Percentiles rank a stretch among this genome's conserved stretches.
phyloP scores from a whole-genome alignment of 805 yeast species.

The Helenozyma rhizophorensis region DNA sequence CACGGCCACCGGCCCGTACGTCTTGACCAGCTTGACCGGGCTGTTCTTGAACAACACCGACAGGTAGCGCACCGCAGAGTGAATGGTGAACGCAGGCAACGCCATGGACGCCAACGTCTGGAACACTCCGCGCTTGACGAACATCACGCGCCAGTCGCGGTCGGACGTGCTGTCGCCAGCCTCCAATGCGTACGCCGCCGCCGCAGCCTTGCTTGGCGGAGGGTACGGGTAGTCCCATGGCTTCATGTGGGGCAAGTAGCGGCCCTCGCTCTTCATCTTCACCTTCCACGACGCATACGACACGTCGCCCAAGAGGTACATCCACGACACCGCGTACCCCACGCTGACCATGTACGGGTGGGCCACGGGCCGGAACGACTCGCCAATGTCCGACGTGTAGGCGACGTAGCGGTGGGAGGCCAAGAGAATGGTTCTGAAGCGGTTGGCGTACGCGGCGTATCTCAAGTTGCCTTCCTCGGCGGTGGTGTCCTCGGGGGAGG shows the following conservation, averaged over 20 bases:
- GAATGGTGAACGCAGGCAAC: constrained; percentile 82
- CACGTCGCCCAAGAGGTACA: constrained; percentile 71
- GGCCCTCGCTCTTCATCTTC: constrained; percentile 60
- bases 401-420: constrained; percentile 83
- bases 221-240: constrained; percentile 63
- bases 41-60: constrained; percentile 57
- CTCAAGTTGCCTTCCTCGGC: constrained; percentile 38
- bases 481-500: constrained; percentile 13
- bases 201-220: constrained; percentile 33
- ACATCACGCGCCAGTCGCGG: constrained; percentile 64
- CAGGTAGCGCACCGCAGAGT: constrained; percentile 67
- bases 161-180: constrained; percentile 30
- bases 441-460: constrained; percentile 79
- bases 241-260: constrained; percentile 52
- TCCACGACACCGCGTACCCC: constrained; percentile 75
- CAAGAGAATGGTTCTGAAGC: constrained; percentile 62
- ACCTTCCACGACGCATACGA: constrained; percentile 70
- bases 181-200: constrained; percentile 24
- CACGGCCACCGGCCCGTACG: constrained; percentile 74
- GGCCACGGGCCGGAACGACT: constrained; percentile 79
- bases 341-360: constrained; percentile 59
- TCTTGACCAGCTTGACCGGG: constrained; percentile 42
- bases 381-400: constrained; percentile 83
- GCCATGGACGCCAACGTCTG: constrained; percentile 85
- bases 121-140: constrained; percentile 69